Evolutionary conservation across 208 protist species (phyloP).

Genomic region (Tritrichomonas foetus): DNA sequence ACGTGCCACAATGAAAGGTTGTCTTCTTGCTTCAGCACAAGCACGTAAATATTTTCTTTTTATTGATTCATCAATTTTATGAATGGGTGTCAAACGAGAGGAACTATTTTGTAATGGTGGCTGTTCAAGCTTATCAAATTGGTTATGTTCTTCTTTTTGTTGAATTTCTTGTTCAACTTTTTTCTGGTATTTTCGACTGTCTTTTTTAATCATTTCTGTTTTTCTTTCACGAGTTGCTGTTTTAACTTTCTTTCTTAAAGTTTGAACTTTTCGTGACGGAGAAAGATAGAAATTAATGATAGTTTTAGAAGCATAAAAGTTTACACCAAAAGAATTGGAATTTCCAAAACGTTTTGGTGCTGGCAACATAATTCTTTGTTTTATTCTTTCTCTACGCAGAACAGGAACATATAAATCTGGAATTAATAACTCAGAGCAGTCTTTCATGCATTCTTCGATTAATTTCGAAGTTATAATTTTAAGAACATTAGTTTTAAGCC

Average conservation of each 20-base stretch:
- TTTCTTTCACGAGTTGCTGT: constrained; percentile 20
- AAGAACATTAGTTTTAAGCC: background rate
- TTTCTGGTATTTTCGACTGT: background rate
- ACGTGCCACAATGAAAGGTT: background rate
- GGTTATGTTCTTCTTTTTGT: background rate
- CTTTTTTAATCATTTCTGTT: background rate
- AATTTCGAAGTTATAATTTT: background rate
- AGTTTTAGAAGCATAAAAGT: background rate
- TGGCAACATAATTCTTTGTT: too few species aligned
- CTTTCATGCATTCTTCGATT: background rate
- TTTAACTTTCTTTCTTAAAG: background rate
- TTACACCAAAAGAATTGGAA: background rate
- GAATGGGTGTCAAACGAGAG: background rate
- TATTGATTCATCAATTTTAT: background rate
- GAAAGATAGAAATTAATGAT: background rate
- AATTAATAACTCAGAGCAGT: background rate
- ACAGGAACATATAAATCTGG: background rate
- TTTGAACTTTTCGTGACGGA: background rate
- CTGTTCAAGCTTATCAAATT: background rate
- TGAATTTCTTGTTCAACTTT: background rate
- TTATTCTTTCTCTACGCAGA: background rate
- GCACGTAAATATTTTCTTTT: background rate
- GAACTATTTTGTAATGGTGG: background rate
- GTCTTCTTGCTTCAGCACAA: background rate
- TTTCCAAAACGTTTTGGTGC: background rate